Percentiles rank a stretch among this genome's conserved stretches.
Conservation (phyloP, 176 grass and related monocot species). For the Oryza rufipogon region DNA sequence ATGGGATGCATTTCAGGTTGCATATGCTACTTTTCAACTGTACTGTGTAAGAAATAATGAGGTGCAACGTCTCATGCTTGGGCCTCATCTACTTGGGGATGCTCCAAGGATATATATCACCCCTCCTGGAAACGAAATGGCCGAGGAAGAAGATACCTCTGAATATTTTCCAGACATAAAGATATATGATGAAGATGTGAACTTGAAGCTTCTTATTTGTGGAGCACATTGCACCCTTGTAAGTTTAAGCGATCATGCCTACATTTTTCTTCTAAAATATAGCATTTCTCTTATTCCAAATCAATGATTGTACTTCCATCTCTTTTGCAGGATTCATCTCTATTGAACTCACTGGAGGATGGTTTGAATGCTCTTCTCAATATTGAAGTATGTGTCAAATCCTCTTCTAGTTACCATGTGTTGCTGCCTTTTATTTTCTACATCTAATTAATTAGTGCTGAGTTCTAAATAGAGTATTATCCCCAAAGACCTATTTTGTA, state of each 20-base stretch:
- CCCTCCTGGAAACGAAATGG: slow-evolving; percentile 36
- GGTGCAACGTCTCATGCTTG: slow-evolving; percentile 42
- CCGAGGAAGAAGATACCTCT: slow-evolving; percentile 45
- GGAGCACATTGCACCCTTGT: slow-evolving; percentile 62
- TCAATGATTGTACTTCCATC: slow-evolving; percentile 5
- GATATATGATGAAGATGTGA: slow-evolving; percentile 62
- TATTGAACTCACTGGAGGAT: slow-evolving; percentile 69
- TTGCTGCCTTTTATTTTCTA: slow-evolving; percentile 25
- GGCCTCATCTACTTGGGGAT: slow-evolving; percentile 65
- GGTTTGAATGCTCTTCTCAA: slow-evolving; percentile 74
- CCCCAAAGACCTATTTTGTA: not conserved
- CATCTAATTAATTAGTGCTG: slow-evolving; percentile 14
- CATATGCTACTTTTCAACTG: slow-evolving; percentile 67
- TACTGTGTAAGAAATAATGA: slow-evolving; percentile 56
- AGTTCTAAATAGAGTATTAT: slow-evolving; percentile 3
- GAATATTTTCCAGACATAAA: slow-evolving; percentile 53
- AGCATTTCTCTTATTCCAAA: slow-evolving; percentile 12
- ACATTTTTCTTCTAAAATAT: slow-evolving; percentile 15
- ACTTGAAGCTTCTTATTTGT: slow-evolving; percentile 66
- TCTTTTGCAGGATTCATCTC: slow-evolving; percentile 59
- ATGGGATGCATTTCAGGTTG: slow-evolving; percentile 88
- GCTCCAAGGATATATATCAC: slow-evolving; percentile 58
- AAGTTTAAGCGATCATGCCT: slow-evolving; percentile 13
- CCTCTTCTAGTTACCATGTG: not conserved
- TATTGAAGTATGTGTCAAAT: slow-evolving; percentile 58